phyloP scores from a whole-genome alignment of 2,329 filamentous ascomycete species.

The Penicillium concentricum region DNA sequence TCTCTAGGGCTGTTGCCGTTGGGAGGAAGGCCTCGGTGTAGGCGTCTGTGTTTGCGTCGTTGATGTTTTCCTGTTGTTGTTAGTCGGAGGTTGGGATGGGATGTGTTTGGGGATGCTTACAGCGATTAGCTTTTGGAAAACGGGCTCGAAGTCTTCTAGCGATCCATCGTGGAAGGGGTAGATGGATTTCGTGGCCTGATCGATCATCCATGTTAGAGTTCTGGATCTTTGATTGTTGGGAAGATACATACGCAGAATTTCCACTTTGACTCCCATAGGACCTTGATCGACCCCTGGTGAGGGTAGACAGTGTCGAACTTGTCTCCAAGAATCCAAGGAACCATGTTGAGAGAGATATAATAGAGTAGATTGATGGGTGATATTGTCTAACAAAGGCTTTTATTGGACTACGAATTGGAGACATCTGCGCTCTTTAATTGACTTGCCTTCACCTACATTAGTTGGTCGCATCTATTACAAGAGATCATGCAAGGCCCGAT shows the following conservation, averaged over 20 bases:
- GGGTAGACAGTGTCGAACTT: conserved; percentile 51
- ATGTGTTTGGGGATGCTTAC: conserved; percentile 33
- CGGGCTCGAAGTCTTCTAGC: conserved; percentile 66
- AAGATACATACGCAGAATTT: conserved; percentile 57
- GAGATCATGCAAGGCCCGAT: neutral
- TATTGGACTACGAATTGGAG: neutral
- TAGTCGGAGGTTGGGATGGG: neutral
- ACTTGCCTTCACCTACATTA: neutral
- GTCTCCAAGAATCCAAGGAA: conserved; percentile 43
- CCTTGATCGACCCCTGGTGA: conserved; percentile 60
- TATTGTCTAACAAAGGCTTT: neutral
- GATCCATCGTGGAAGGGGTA: conserved; percentile 74
- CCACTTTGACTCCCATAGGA: conserved; percentile 76
- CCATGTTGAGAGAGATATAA: conserved; percentile 15
- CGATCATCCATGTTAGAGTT: conserved; percentile 16
- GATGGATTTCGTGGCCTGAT: conserved; percentile 57
- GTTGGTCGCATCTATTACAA: neutral
- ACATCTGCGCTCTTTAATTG: neutral
- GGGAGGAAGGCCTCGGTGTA: conserved; percentile 66
- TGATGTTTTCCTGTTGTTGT: conserved; percentile 51
- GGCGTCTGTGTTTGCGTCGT: conserved; percentile 63
- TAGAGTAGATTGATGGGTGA: neutral
- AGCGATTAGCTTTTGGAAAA: conserved; percentile 63
- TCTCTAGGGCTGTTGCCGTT: conserved; percentile 57
- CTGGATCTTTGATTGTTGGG: neutral